Percentiles rank a stretch among this genome's conserved stretches.
Conservation (phyloP, 2,329 filamentous ascomycete genomes). For the Fusarium sp. region DNA sequence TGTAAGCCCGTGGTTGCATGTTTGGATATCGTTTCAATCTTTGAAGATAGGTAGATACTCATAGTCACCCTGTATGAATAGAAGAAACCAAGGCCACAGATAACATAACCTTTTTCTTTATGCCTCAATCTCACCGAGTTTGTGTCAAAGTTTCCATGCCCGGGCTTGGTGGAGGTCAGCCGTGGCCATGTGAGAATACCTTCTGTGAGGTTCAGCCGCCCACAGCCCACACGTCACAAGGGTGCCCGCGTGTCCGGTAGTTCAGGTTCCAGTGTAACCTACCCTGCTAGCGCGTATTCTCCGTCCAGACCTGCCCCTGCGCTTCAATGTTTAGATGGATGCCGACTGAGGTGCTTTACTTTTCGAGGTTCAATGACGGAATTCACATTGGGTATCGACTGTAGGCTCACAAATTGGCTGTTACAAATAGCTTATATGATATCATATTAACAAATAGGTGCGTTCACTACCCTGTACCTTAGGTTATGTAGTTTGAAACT, state of each 20-base stretch:
- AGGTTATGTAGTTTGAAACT: not conserved
- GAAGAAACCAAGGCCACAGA: not conserved
- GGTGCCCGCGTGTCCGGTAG: conserved; percentile 33
- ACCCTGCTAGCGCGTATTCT: conserved; percentile 16
- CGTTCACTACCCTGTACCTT: too few species aligned
- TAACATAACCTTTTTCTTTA: not conserved
- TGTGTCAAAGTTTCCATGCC: not conserved
- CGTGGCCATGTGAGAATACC: conserved; percentile 32
- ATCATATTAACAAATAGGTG: not conserved
- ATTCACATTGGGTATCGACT: not conserved
- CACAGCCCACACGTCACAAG: conserved; percentile 31
- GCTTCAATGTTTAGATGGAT: not conserved
- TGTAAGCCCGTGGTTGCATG: not conserved
- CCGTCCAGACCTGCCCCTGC: not conserved
- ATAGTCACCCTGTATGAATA: not conserved
- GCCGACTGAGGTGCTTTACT: not conserved
- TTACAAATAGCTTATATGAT: not conserved
- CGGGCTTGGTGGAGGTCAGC: conserved; percentile 9
- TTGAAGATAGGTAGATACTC: not conserved
- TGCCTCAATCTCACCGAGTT: not conserved
- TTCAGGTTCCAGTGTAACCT: conserved; percentile 32
- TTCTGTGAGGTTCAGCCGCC: conserved; percentile 12
- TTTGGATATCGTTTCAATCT: not conserved
- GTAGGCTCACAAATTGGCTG: not conserved
- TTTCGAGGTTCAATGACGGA: not conserved